Evolutionary conservation across 1,284 basidiomycete species (phyloP).

Genomic region (Megacollybia platyphylla): DNA sequence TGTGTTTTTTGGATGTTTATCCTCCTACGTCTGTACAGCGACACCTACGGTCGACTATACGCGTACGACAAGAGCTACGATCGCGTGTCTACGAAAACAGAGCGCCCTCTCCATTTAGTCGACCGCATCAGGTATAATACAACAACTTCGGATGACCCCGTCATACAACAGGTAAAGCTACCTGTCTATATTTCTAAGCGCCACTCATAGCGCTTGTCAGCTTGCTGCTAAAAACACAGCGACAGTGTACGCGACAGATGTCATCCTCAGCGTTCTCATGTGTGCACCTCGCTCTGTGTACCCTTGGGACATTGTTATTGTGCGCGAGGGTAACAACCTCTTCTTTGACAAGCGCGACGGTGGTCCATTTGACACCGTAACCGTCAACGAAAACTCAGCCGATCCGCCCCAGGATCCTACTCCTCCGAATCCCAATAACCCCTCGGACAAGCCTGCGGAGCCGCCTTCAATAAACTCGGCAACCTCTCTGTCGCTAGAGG

Average conservation of each 20-base stretch:
- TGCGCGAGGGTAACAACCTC: constrained; percentile 85
- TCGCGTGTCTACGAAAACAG: constrained; percentile 88
- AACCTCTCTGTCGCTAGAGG: constrained; percentile 89
- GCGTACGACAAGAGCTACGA: constrained; percentile 95
- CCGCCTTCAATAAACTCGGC: constrained; percentile 83
- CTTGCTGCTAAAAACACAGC: constrained; percentile 71
- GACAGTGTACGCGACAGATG: constrained; percentile 89
- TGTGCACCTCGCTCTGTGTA: constrained; percentile 91
- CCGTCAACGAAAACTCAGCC: constrained; percentile 96
- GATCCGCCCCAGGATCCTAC: constrained; percentile 88
- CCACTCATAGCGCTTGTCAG: constrained; percentile 21
- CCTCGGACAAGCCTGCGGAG: constrained; percentile 59
- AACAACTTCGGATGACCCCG: constrained; percentile 93
- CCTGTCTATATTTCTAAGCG: constrained; percentile 4
- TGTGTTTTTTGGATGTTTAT: constrained; percentile 5
- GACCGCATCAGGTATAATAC: constrained; percentile 97
- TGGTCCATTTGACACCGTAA: constrained; percentile 93
- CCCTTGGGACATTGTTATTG: constrained; percentile 97
- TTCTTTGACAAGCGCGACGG: constrained; percentile 99
- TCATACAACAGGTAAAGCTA: constrained; percentile 68
- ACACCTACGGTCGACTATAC: constrained; percentile 82
- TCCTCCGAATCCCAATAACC: constrained; percentile 67
- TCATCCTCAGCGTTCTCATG: constrained; percentile 95
- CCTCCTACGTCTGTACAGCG: constrained; percentile 31
- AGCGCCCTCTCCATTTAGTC: constrained; percentile 81